These are phyloP conservation scores for Yamadazyma endophytica DNA, from an alignment of 805 yeast genomes.

Conservation along the genomic window DNA sequence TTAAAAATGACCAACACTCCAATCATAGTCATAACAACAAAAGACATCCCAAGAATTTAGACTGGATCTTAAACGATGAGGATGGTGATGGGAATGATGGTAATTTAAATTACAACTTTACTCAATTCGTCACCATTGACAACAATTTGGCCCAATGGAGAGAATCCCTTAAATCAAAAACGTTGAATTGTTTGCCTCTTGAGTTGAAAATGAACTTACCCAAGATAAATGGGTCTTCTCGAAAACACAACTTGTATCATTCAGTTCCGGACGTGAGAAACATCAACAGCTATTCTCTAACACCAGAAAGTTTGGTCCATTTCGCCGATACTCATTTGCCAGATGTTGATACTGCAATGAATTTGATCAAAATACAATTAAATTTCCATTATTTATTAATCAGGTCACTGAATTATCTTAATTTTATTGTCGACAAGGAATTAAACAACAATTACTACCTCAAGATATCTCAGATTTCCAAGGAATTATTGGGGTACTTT, in stretches of 20 bases:
- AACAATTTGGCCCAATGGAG: slow-evolving; percentile 40
- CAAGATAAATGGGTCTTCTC: slow-evolving; percentile 7
- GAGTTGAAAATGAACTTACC: slow-evolving; percentile 29
- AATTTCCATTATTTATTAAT: slow-evolving; percentile 41
- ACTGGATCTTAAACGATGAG: slow-evolving; percentile 43
- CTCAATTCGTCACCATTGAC: slow-evolving; percentile 40
- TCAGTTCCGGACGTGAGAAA: slow-evolving; percentile 19
- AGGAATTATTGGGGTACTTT: slow-evolving; percentile 36
- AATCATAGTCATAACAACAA: slow-evolving; percentile 15
- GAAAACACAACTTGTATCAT: slow-evolving; percentile 25
- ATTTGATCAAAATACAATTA: slow-evolving; percentile 39
- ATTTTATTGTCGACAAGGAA: slow-evolving; percentile 41
- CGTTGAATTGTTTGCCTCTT: slow-evolving; percentile 22
- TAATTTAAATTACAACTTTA: slow-evolving; percentile 40
- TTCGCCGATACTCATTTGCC: slow-evolving; percentile 31
- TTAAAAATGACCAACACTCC: slow-evolving; percentile 22
- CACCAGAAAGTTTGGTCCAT: slow-evolving; percentile 17
- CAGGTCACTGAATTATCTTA: slow-evolving; percentile 38
- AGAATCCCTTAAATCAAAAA: slow-evolving; percentile 27
- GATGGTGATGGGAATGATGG: slow-evolving; percentile 48
- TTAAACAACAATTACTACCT: slow-evolving; percentile 29
- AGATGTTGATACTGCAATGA: slow-evolving; percentile 34
- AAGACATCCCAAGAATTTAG: slow-evolving; percentile 23
- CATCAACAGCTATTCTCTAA: slow-evolving; percentile 11
- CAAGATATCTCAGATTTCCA: slow-evolving; percentile 32